Conservation (phyloP, 768 basidiomycete genomes). For the Pisolithus sp. region DNA sequence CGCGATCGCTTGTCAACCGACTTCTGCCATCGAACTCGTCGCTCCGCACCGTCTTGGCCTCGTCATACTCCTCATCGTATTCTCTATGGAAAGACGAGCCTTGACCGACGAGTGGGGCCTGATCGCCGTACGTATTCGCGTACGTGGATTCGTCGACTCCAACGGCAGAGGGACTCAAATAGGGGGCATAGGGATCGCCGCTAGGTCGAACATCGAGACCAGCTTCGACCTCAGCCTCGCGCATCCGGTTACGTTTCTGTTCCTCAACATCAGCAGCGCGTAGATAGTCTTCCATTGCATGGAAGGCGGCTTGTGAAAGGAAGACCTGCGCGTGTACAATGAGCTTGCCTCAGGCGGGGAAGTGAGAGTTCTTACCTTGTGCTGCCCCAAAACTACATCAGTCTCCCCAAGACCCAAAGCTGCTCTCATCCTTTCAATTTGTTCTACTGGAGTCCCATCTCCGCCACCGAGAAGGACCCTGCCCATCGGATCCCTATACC, state of each 20-base stretch:
- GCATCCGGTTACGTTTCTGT: constrained; percentile 70
- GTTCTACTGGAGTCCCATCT: constrained; percentile 57
- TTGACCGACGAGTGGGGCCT: constrained; percentile 77
- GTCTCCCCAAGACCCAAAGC: constrained; percentile 53
- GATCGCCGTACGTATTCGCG: constrained; percentile 43
- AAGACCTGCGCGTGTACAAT: constrained; percentile 57
- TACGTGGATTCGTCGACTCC: constrained; percentile 32
- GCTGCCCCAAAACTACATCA: constrained; percentile 77
- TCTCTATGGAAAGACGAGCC: constrained; percentile 79
- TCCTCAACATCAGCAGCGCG: constrained; percentile 82
- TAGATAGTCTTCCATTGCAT: constrained; percentile 80
- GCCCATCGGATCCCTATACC: constrained; percentile 68
- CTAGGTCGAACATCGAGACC: constrained; percentile 53
- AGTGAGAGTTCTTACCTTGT: constrained; percentile 51
- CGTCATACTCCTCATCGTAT: constrained; percentile 77
- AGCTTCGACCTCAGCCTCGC: constrained; percentile 69
- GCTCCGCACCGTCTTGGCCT: constrained; percentile 62
- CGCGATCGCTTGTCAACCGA: constrained; percentile 68
- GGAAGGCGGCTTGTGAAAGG: constrained; percentile 81
- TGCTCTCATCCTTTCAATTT: constrained; percentile 51
- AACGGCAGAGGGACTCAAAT: constrained; percentile 43
- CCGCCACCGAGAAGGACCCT: constrained; percentile 31
- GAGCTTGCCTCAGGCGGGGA: constrained; percentile 3
- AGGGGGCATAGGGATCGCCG: constrained; percentile 74
- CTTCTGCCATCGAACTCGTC: constrained; percentile 81